Evolutionary conservation across 176 grass and related monocot genomes (phyloP), one percentile per base, ranked within the genome.

Genomic region (Saccharum spontaneum): DNA sequence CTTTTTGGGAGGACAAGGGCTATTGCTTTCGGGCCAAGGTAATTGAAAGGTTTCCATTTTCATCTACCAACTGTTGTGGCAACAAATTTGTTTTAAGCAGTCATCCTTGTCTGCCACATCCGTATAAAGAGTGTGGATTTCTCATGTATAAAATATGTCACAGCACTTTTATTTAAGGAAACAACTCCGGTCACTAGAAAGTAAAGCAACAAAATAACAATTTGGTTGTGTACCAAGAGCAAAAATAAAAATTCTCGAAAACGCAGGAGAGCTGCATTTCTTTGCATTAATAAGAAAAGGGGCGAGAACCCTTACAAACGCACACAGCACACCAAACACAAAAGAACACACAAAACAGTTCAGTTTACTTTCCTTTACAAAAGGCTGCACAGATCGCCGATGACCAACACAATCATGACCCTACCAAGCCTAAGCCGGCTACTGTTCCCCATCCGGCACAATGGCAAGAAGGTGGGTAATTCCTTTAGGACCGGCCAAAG

Each of bases 21-120:
- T 84, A 88, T 98, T 90, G 80, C 87, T 87, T 95, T 98, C 78
- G 91, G 93, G 69, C 96, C 93, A 33, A 98, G 96, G 96, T 98
- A 98, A 80, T 79, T 86, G 62, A 57, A 78, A 81, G 38, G 52
- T 75, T 71, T 79, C 11, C 57, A 15, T 68, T 73, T 69, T 84
- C 52, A 64, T 83, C 66, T 44, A 78, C 63, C 4, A 17, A 15
- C 73, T 73, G 9, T 82, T 52, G 57, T 80, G 67, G 54, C 18
- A 18, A 86, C 45, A 82, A 11, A n/a, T 70, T 82, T 82, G 18
- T 86, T 78, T 67, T 67, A 8, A 61, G 34, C 73, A 52, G 67
- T 31, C 15, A 13, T 67, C 39, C 37, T 59, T 86, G 44, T 79
- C 45, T 68, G 72, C 66, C 38, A 10, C 54, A 45, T 54, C 3